Evolutionary conservation across 495 filamentous ascomycete species (phyloP), one percentile per base, ranked within the genome.

Genomic region (Penicillium cataractarum): DNA sequence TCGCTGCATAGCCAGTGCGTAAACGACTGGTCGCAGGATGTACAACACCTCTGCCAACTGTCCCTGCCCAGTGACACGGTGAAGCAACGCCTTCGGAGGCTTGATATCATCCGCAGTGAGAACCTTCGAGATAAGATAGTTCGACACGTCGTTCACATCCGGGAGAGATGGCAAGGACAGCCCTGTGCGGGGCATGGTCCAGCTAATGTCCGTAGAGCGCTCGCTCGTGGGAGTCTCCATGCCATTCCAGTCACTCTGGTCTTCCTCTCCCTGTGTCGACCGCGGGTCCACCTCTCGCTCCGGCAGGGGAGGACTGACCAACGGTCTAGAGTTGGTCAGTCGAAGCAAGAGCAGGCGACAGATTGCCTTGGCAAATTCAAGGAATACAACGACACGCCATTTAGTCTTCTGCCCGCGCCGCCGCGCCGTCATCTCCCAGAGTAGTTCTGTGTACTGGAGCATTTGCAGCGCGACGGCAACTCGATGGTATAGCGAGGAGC

Each of bases 91-190:
- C 22, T 86, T 88, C 0, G 96, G 89, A 5, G 93, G 88, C 72
- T 97, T 97, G 79, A 99, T 93, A 73, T 98, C 95, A 76, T 98
- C 96, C 19, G 96, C 91, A 2, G 91, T 97, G 27, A 99, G 81
- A 19, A 97, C 95, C 55, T 94, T 92, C n/a, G 87, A 87, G 48
- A 96, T 89, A 21, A 99, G 84, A 73, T 95, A 97, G 37, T 84
- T 87, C 27, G 90, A 89, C 27, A 97, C 90, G 68, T 95, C 91
- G 27, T 85, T 82, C 9, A 89, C 85, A 54, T 87, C 86, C 2
- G 95, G 95, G 24, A 99, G 81, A 39, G 82, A 86, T 0, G 96
- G 93, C 33, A 99, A 84, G 8, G 84, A 87, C 51, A 96, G 79
- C 8, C 92, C 92, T 0, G 95, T 99, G 64, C 95, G 87, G 29